Evolutionary conservation across 2,329 filamentous ascomycete genomes (phyloP).

Genomic region (Chaetomium sp.): DNA sequence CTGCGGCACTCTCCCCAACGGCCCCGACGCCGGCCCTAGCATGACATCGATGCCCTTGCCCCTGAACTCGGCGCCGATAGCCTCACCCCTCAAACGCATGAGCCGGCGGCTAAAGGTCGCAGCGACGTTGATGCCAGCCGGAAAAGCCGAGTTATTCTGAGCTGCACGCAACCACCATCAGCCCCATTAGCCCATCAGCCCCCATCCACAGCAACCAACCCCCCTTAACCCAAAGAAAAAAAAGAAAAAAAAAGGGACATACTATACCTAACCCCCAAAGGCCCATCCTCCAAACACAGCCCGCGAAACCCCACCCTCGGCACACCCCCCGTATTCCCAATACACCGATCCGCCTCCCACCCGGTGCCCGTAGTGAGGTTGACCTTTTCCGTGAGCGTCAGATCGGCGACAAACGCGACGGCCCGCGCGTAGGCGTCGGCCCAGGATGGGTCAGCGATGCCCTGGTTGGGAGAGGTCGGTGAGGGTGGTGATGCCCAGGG

Average conservation of each 20-base stretch:
- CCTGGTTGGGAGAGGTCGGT: too few relatives aligned
- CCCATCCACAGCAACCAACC: neutral
- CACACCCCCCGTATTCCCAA: conserved; percentile 48
- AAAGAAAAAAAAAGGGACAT: conserved; percentile 11
- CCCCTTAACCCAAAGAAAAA: neutral
- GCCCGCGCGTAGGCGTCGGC: conserved; percentile 66
- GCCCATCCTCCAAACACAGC: conserved; percentile 72
- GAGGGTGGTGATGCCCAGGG: conserved; percentile 22
- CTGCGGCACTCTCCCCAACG: conserved; percentile 64
- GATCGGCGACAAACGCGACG: conserved; percentile 60
- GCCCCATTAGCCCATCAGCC: neutral
- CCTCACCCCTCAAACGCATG: conserved; percentile 65
- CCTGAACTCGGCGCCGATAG: conserved; percentile 71
- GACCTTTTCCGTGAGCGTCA: conserved; percentile 74
- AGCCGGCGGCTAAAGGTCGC: conserved; percentile 72
- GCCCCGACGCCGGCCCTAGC: conserved; percentile 62
- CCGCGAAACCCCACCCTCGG: conserved; percentile 59
- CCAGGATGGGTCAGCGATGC: conserved; percentile 52
- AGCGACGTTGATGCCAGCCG: conserved; percentile 70
- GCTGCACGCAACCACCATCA: conserved; percentile 35
- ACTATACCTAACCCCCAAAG: conserved; percentile 64
- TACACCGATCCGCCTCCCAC: conserved; percentile 46
- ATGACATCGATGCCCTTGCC: conserved; percentile 74
- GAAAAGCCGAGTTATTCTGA: conserved; percentile 70
- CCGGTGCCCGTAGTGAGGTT: conserved; percentile 75